Conservation (phyloP, 179 eudicot species). For the Sideroxylon spinosum region DNA sequence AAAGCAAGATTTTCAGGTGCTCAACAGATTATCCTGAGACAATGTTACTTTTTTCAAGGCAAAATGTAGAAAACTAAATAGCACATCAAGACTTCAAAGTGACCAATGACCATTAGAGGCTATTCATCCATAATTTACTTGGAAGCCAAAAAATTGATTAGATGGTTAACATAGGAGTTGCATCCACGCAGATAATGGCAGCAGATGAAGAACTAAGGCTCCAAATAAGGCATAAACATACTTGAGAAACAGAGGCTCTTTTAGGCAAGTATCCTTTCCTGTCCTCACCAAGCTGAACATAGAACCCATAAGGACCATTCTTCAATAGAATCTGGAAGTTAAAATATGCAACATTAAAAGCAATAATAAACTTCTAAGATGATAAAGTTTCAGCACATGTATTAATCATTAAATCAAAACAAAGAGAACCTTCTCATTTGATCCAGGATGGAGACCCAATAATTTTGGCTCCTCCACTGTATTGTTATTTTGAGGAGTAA, state of each 20-base stretch:
- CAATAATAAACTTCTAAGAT: not conserved
- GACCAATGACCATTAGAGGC: not conserved
- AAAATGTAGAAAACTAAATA: not conserved
- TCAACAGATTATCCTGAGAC: not conserved
- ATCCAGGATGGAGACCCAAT: constrained; percentile 69
- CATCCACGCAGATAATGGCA: not conserved
- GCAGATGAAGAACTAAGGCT: not conserved
- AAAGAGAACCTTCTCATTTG: constrained; percentile 66
- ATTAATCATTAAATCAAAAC: constrained; percentile 2
- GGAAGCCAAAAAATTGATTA: not conserved
- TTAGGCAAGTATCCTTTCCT: constrained; percentile 73
- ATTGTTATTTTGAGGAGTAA: constrained; percentile 28
- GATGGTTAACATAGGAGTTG: not conserved
- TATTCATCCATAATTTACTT: not conserved
- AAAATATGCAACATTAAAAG: constrained; percentile 10
- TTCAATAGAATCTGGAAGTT: constrained; percentile 64
- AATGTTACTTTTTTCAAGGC: too few relatives aligned
- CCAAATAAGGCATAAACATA: constrained; percentile 17
- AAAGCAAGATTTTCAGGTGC: not conserved
- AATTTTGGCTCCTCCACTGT: constrained; percentile 69
- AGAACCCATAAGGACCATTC: constrained; percentile 85
- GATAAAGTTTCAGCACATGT: not conserved
- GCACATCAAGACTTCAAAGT: not conserved
- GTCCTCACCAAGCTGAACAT: constrained; percentile 96
- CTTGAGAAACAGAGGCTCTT: constrained; percentile 62